These are phyloP conservation scores for Acmispon strigosus DNA, from an alignment of 306 rosid species.

Conservation along the genomic window DNA sequence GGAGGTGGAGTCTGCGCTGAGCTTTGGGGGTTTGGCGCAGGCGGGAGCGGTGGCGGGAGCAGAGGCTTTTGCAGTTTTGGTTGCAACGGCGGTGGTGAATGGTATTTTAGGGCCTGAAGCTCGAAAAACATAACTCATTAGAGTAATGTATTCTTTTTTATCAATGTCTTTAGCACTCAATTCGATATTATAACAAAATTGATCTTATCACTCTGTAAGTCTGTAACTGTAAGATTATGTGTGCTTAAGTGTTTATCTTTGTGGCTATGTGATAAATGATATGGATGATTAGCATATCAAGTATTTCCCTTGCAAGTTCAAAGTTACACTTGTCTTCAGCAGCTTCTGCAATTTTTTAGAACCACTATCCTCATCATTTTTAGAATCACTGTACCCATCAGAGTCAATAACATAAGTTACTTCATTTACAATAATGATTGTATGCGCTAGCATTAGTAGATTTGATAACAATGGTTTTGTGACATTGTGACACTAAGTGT, in stretches of 20 bases:
- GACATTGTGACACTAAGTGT: too few species aligned
- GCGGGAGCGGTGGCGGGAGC: conserved; percentile 78
- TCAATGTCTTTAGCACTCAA: not conserved
- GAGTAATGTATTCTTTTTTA: not conserved
- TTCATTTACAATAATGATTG: too few species aligned
- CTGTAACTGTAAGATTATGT: not conserved
- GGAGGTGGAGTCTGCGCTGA: conserved; percentile 33
- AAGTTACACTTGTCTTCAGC: too few species aligned
- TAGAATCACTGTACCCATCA: too few species aligned
- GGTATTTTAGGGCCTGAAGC: conserved; percentile 73
- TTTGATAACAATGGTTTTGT: too few species aligned
- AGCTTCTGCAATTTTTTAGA: too few species aligned
- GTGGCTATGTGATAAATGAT: not conserved
- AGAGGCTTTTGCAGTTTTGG: conserved; percentile 58
- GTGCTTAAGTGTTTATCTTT: not conserved
- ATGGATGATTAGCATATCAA: not conserved
- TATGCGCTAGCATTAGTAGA: too few species aligned
- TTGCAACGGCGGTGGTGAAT: conserved; percentile 69
- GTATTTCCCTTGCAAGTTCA: too few species aligned
- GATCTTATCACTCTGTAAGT: not conserved
- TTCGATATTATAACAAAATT: not conserved
- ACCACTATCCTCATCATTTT: too few species aligned
- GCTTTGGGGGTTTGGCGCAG: conserved; percentile 63
- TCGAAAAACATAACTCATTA: conserved; percentile 33
- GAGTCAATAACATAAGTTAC: too few species aligned